Evolutionary conservation across 805 yeast genomes (phyloP).

Genomic region (Myxozyma monticola): DNA sequence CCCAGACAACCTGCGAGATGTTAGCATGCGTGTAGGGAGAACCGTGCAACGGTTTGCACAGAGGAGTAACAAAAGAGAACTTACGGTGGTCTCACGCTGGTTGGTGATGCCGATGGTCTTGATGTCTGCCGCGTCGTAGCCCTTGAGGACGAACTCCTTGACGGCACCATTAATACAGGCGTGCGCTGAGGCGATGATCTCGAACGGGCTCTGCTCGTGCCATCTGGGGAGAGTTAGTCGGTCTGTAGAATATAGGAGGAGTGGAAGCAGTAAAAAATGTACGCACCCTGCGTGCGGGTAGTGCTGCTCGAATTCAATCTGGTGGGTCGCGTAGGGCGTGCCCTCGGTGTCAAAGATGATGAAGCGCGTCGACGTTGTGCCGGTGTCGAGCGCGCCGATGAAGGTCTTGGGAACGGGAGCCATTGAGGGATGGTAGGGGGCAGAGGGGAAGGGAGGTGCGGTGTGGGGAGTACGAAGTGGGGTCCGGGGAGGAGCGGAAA

Average conservation of each 20-base stretch:
- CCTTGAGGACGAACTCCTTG: conserved; percentile 36
- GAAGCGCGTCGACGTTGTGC: conserved; percentile 49
- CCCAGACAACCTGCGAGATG: conserved; percentile 60
- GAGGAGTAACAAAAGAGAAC: conserved; percentile 32
- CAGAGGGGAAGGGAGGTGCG: too few species aligned
- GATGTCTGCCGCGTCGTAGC: conserved; percentile 47
- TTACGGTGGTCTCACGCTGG: conserved; percentile 86
- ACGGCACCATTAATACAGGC: conserved; percentile 59
- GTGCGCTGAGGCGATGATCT: conserved; percentile 74
- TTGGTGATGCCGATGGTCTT: conserved; percentile 85
- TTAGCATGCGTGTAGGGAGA: neutral
- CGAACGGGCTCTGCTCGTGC: conserved; percentile 91
- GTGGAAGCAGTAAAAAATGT: too few species aligned
- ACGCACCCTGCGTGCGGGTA: conserved; percentile 42
- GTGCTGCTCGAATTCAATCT: conserved; percentile 71
- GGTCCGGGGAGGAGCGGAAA: too few species aligned
- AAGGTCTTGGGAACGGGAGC: conserved; percentile 5
- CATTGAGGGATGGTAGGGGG: too few species aligned
- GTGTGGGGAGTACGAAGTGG: too few species aligned
- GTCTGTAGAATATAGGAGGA: neutral
- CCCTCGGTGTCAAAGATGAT: conserved; percentile 75
- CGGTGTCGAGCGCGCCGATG: conserved; percentile 31
- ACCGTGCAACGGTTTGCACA: neutral
- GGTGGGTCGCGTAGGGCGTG: conserved; percentile 80
- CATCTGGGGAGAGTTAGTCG: conserved; percentile 47